Evolutionary conservation across 176 grass and related monocot genomes (phyloP).

Genomic region (Oryza punctata): DNA sequence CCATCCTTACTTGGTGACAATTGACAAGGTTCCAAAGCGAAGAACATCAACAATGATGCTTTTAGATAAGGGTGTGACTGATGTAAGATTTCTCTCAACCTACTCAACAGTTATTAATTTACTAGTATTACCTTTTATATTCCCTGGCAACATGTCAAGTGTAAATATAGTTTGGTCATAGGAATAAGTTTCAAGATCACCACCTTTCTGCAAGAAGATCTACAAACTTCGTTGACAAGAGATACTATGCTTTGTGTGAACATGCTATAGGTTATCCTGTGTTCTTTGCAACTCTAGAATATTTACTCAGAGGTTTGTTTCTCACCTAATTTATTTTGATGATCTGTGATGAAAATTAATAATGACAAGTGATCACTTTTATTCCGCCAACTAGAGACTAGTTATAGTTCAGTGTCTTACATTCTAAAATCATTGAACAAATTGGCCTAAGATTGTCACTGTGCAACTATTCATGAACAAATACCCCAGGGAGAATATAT

Average conservation of each 20-base stretch:
- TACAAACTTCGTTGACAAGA: not conserved
- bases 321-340: not conserved
- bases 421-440: not conserved
- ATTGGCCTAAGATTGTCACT: not conserved
- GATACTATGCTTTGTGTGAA: not conserved
- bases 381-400: not conserved
- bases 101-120: constrained; percentile 13
- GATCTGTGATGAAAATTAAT: constrained; percentile 23
- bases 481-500: constrained; percentile 15
- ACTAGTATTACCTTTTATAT: constrained; percentile 16
- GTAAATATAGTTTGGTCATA: constrained; percentile 49
- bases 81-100: constrained; percentile 22
- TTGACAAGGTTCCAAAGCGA: constrained; percentile 26
- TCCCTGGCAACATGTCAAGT: constrained; percentile 17
- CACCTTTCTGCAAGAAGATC: not conserved
- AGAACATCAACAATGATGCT: not conserved
- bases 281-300: constrained; percentile 10
- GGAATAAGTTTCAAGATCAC: constrained; percentile 6
- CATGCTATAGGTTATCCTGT: not conserved
- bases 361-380: not conserved
- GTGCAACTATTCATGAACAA: not conserved
- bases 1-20: constrained; percentile 37
- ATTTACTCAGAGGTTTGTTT: not conserved
- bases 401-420: not conserved
- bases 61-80: not conserved